A percentile compares a stretch with the other conserved stretches of the same genome.
Conservation (phyloP, 306 rosid genomes). For the Albizia julibrissin region DNA sequence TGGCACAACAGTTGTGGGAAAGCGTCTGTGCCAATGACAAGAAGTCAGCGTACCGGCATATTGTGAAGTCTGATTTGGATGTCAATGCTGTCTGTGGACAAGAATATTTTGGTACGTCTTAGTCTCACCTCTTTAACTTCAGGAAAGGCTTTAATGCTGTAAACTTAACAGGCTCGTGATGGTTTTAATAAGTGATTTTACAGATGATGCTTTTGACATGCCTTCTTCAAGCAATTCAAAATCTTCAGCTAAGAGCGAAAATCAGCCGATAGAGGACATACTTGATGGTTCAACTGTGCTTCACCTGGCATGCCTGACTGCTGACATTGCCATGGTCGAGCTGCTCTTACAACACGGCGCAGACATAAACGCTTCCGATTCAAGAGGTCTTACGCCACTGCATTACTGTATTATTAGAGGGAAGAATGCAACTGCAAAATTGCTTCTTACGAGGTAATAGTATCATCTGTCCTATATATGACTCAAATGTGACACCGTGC, state of each 20-base stretch:
- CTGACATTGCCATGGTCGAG: slow-evolving; percentile 78
- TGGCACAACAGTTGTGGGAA: slow-evolving; percentile 55
- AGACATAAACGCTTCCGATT: slow-evolving; percentile 61
- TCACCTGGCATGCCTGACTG: slow-evolving; percentile 75
- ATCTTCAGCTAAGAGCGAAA: slow-evolving; percentile 39
- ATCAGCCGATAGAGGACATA: slow-evolving; percentile 38
- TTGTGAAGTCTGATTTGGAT: slow-evolving; percentile 55
- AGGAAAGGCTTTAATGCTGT: slow-evolving; percentile 25
- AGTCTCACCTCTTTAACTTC: slow-evolving; percentile 26
- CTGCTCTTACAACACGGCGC: slow-evolving; percentile 80
- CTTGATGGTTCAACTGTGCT: slow-evolving; percentile 57
- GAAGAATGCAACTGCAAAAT: slow-evolving; percentile 50
- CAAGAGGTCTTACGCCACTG: slow-evolving; percentile 63
- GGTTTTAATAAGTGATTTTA: slow-evolving; percentile 22
- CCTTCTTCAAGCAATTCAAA: slow-evolving; percentile 47
- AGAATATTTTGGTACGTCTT: slow-evolving; percentile 50
- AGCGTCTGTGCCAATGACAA: slow-evolving; percentile 68
- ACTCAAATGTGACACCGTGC: background rate
- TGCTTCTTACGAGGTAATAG: slow-evolving; percentile 61
- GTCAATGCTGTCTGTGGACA: slow-evolving; percentile 45
- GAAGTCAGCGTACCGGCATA: slow-evolving; percentile 62
- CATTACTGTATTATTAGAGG: slow-evolving; percentile 56
- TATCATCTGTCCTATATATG: background rate
- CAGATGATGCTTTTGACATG: slow-evolving; percentile 45
- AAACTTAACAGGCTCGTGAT: slow-evolving; percentile 11